A percentile compares a stretch with the other conserved stretches of the same genome.
phyloP scores from a whole-genome alignment of 1,284 basidiomycete genomes.

The Sanguinoderma infundibulare region DNA sequence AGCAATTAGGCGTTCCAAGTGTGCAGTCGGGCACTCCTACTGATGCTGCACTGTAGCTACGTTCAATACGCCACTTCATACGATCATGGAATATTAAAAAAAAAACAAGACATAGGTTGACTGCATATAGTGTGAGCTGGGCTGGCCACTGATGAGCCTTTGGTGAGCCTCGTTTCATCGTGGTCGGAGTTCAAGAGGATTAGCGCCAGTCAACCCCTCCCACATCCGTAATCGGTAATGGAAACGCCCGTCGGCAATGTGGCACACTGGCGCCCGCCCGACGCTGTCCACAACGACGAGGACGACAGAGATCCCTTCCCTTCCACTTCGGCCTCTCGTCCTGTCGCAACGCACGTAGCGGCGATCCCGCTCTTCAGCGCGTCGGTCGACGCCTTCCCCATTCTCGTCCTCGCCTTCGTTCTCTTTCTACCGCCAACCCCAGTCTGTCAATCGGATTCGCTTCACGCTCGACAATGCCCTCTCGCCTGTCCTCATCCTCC shows the following conservation, averaged over 20 bases:
- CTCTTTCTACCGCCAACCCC: constrained; percentile 23
- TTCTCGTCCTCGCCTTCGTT: constrained; percentile 27
- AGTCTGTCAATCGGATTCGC: constrained; percentile 1
- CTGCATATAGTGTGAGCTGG: too few species aligned
- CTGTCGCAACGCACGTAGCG: not conserved
- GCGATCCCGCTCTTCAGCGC: constrained; percentile 16
- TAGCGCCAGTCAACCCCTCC: too few species aligned
- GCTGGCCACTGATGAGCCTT: too few species aligned
- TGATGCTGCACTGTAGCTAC: too few species aligned
- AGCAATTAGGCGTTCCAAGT: too few species aligned
- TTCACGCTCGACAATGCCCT: constrained; percentile 25
- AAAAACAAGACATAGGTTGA: too few species aligned
- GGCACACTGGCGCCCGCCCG: not conserved
- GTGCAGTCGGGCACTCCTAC: too few species aligned
- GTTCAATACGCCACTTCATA: too few species aligned
- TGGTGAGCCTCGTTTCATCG: too few species aligned
- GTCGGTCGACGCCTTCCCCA: constrained; percentile 34
- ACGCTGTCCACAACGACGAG: not conserved
- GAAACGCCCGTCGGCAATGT: not conserved
- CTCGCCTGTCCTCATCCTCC: constrained; percentile 50
- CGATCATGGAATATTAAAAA: too few species aligned
- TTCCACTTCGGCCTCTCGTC: not conserved
- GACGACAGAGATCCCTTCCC: not conserved
- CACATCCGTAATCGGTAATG: too few species aligned
- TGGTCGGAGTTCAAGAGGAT: too few species aligned